A percentile compares a stretch with the other conserved stretches of the same genome.
phyloP scores from a whole-genome alignment of 176 grass and related monocot species.

The Bonia amplexicaulis region DNA sequence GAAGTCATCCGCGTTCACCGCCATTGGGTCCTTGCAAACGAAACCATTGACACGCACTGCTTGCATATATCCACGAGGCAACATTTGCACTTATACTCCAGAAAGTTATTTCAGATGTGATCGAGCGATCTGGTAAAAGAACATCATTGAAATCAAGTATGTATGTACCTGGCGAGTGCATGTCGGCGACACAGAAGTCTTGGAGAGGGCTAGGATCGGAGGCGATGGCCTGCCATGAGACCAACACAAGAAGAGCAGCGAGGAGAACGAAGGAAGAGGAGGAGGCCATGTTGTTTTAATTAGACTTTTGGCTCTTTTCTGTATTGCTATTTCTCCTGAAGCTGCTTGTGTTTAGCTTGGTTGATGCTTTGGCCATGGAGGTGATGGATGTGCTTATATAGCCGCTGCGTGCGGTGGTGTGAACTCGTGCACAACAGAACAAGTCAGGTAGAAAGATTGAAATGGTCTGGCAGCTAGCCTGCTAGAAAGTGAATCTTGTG shows the following conservation, averaged over 20 bases:
- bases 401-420: neutral
- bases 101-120: no score
- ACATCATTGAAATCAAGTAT: neutral
- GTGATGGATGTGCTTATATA: neutral
- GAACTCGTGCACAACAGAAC: no score
- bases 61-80: no score
- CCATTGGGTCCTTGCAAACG: no score
- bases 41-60: no score
- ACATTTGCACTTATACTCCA: no score
- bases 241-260: neutral
- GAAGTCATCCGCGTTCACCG: no score
- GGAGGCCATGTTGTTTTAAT: neutral
- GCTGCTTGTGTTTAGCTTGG: neutral
- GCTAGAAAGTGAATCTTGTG: no score
- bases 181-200: slow-evolving; percentile 22
- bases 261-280: neutral
- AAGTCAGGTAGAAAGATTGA: no score
- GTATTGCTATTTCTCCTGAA: no score
- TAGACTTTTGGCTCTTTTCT: no score
- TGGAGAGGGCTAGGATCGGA: slow-evolving; percentile 17
- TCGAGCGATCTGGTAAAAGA: neutral
- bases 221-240: neutral
- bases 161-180: neutral
- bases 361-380: neutral
- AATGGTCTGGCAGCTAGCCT: no score